phyloP scores from a whole-genome alignment of 2,329 filamentous ascomycete genomes.

The Exophiala viscosa region DNA sequence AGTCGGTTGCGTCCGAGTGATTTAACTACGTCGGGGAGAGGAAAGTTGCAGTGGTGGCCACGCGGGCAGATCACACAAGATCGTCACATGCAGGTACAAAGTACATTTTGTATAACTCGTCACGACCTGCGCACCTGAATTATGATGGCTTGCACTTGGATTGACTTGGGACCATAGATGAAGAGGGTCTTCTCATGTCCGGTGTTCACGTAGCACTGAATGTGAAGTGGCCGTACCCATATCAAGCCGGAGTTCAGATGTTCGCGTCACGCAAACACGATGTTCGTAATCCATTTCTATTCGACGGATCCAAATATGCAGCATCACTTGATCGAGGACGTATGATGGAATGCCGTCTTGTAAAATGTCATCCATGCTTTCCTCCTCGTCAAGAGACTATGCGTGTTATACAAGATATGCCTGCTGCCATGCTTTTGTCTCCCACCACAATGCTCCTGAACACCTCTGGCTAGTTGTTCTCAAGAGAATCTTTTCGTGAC shows the following conservation, averaged over 20 bases:
- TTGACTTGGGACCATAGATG: too few relatives aligned
- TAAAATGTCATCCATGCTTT: not conserved
- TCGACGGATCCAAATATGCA: too few relatives aligned
- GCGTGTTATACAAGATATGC: constrained; percentile 15
- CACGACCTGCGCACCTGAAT: not conserved
- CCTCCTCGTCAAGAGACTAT: not conserved
- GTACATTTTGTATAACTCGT: not conserved
- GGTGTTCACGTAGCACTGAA: too few relatives aligned
- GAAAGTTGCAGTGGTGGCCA: not conserved
- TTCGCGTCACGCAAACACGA: too few relatives aligned
- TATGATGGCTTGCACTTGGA: too few relatives aligned
- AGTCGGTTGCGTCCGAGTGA: not conserved
- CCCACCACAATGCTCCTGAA: not conserved
- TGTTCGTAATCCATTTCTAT: too few relatives aligned
- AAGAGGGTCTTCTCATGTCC: too few relatives aligned
- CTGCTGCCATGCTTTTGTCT: constrained; percentile 15
- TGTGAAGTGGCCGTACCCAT: too few relatives aligned
- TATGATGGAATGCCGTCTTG: too few relatives aligned
- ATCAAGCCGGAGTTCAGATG: too few relatives aligned
- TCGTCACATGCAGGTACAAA: constrained; percentile 5
- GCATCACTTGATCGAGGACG: too few relatives aligned
- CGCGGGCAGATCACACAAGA: constrained; percentile 1
- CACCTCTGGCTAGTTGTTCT: not conserved
- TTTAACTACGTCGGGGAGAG: not conserved
- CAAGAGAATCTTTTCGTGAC: constrained; percentile 77